Evolutionary conservation across 192 early-diverging fungal genomes (phyloP).

Genomic region (Backusella mclennaniae): DNA sequence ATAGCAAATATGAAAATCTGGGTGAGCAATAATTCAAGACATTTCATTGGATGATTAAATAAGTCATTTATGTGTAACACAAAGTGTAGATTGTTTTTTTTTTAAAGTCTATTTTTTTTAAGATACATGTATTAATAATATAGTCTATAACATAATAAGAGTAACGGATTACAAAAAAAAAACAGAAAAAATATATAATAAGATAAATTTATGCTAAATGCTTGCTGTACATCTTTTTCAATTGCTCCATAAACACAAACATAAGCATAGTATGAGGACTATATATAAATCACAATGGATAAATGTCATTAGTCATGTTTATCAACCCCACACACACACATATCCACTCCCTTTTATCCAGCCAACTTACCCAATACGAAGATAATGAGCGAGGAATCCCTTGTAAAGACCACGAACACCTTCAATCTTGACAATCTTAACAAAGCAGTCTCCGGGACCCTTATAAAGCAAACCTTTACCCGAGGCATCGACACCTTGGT

Average conservation of each 20-base stretch:
- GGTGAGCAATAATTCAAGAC: not conserved
- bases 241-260: slow-evolving; percentile 89
- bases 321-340: not conserved
- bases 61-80: not conserved
- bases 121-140: not conserved
- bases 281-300: not conserved
- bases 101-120: not conserved
- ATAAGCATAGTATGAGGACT: slow-evolving; percentile 91
- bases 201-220: slow-evolving; percentile 12
- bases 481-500: slow-evolving; percentile 66
- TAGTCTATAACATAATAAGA: not conserved
- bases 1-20: not conserved
- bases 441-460: slow-evolving; percentile 79
- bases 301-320: slow-evolving; percentile 5
- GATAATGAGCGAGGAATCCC: slow-evolving; percentile 88
- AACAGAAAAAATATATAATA: not conserved
- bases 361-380: slow-evolving; percentile 77
- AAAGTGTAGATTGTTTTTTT: not conserved
- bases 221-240: slow-evolving; percentile 32
- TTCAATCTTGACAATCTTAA: slow-evolving; percentile 82
- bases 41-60: not conserved
- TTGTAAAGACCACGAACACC: slow-evolving; percentile 86
- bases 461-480: slow-evolving; percentile 77
- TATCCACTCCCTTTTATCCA: not conserved
- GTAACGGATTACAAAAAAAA: not conserved